Evolutionary conservation across 1,139 yeast species (phyloP).

Genomic region (Kodamaea alishanica): DNA sequence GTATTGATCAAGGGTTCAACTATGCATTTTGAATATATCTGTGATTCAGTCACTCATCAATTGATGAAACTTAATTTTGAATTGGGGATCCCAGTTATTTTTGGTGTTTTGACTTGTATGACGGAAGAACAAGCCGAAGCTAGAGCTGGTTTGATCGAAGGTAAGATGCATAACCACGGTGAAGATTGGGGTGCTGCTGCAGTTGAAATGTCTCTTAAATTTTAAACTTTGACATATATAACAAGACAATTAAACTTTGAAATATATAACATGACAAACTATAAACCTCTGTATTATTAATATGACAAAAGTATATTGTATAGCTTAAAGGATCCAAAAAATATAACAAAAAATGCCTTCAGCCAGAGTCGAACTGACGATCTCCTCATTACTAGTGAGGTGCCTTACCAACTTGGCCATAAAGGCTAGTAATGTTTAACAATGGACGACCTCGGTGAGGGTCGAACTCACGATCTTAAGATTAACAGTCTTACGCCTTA

Average conservation of each 20-base stretch:
- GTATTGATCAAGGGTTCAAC: conserved; percentile 93
- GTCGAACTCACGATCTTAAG: conserved; percentile 17
- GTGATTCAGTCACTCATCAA: conserved; percentile 84
- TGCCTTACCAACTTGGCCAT: conserved; percentile 85
- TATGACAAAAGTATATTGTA: too few relatives aligned
- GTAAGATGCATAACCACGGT: conserved; percentile 88
- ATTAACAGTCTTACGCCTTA: conserved; percentile 18
- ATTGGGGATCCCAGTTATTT: conserved; percentile 74
- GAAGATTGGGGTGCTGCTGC: conserved; percentile 99
- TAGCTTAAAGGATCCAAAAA: too few relatives aligned
- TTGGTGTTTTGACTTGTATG: conserved; percentile 88
- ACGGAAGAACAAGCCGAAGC: conserved; percentile 92
- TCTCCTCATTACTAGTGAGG: conserved; percentile 89
- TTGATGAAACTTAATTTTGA: conserved; percentile 79
- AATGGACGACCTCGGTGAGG: conserved; percentile 16
- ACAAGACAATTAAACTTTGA: too few relatives aligned
- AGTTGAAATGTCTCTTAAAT: conserved; percentile 85
- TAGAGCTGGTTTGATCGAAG: conserved; percentile 83
- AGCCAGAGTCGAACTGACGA: conserved; percentile 85
- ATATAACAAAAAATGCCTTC: conserved; percentile 62
- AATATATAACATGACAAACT: too few relatives aligned
- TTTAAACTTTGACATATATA: conserved; percentile 9
- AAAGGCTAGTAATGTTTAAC: conserved; percentile 14
- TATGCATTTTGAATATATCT: conserved; percentile 96
- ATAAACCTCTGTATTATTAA: too few relatives aligned